Evolutionary conservation across 306 rosid genomes (phyloP), one percentile per base, ranked within the genome.

Genomic region (Lathyrus aphaca): DNA sequence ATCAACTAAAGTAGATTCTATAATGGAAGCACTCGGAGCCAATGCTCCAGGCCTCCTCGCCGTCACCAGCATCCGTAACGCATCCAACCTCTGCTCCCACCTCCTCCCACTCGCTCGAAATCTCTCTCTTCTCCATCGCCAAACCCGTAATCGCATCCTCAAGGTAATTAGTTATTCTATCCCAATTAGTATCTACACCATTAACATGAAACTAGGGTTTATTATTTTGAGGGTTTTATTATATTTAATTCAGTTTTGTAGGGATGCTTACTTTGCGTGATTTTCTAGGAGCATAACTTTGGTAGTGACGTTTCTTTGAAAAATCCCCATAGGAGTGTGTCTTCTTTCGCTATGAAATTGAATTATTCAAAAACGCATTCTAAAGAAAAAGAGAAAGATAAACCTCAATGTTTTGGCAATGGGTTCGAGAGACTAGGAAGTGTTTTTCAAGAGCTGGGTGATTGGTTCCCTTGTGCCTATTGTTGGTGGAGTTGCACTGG

Each of bases 401-500:
- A 6, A 9, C 4, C 10, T 35, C 39, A 8, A 35, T 35, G 16
- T 25, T 14, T 27, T 51, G 63, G 45, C 58, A 4, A 14, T 61
- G 79, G 69, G 50, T 74, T 82, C 23, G 29, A 69, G 80, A 69
- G 74, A 51, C 54, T 82, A 1, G 82, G 77, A 32, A 66, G 45
- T 68, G 63, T 64, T 38, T 86, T 94, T 66, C 74, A 68, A 77
- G 82, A 84, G 73, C 71, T 94, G 19, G 96, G 99, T 87, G 66
- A 81, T 95, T 75, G 85, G 82, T 80, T 89, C 96, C 64, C 86
- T 95, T 66, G 1, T 95, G 68, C 99, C 99, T 50, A 89, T 95
- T 65, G 96, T 87, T 69, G 91, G 97, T 63, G 97, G 97, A 64
- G 99, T 95, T 68, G 99, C 85, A 32, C 70, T 91, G 72, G 99